Base-by-base conservation (phyloP, 2,329 filamentous ascomycete genomes). In the Chaetothyriales sp. region DNA sequence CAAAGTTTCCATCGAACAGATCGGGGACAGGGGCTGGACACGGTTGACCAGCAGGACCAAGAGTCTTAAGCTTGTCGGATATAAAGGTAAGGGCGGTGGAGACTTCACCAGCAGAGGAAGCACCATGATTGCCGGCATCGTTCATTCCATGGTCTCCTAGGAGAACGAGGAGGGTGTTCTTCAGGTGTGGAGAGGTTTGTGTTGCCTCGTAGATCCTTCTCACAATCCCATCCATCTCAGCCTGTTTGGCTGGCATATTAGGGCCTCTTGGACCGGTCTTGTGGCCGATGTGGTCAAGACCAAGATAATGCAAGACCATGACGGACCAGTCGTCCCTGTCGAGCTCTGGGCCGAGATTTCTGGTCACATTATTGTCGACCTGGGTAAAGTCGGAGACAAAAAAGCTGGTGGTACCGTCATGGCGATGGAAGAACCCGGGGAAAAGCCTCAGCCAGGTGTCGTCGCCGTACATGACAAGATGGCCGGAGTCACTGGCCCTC, bases 101-200 rank as follows among this genome's bases (percentile, higher is more conserved):
- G 1, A 92, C 96, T 70, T 98, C 92, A 44, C 92, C 90, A 1
- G 87, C 79, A 0, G 89, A 89, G 8, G 90, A 95, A 42, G 90
- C 92, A 26, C 92, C 92, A 64, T 98, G 92, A 59, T 96, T 96
- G 2, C 92, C 92, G 18, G 86, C 92, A 60, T 96, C 90, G 60
- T 96, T 98, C 92, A 98, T 98, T n/a, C 92, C 92, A 64, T 98
- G 92, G 61, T 98, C 93, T 51, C 92, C 92, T 51, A 83, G 87
- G 5, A 98, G 69, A 2, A 98, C 81, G 45, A 98, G 76, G 1
- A 98, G 70, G 0, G 90, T 88, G 3, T 84, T 84, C 28, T 78
- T 64, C 1, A 95, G 78, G 65, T 95, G 83, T 1, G 75, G 64
- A 51, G 84, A 70, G 3, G 74, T 74, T 61, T 84, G 76, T 57